Percentiles rank a stretch among this genome's conserved stretches.
phyloP scores from a whole-genome alignment of 441 rosid species.

The Eruca vesicaria region DNA sequence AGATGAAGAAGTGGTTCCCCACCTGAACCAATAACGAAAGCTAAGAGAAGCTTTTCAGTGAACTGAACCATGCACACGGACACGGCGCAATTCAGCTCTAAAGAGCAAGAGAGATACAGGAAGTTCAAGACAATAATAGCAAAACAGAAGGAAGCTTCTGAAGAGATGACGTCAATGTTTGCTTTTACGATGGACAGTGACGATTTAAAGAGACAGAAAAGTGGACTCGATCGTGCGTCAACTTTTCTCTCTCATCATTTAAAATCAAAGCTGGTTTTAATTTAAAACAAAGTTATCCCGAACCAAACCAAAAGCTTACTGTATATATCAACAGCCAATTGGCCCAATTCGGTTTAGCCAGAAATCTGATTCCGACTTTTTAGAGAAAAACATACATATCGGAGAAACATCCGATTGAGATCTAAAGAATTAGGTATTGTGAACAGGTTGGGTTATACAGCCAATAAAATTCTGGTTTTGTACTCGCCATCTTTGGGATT shows the following conservation, averaged over 20 bases:
- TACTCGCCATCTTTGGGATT: neutral
- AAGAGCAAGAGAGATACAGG: constrained; percentile 71
- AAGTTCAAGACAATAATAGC: constrained; percentile 56
- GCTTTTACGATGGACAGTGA: neutral
- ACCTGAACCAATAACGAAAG: constrained; percentile 82
- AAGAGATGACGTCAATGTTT: constrained; percentile 39
- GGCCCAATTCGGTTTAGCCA: neutral
- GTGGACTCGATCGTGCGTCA: no score
- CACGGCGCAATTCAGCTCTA: constrained; percentile 76
- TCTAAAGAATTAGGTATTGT: neutral
- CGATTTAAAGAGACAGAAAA: neutral
- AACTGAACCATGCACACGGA: constrained; percentile 59
- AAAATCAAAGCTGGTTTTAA: no score
- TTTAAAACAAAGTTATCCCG: neutral
- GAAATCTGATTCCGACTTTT: neutral
- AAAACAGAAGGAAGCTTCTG: constrained; percentile 60
- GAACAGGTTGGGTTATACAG: neutral
- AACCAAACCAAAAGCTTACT: neutral
- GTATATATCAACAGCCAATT: neutral
- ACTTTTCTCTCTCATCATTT: no score
- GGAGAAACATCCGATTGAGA: neutral
- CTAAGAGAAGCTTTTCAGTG: constrained; percentile 66
- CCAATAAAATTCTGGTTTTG: neutral
- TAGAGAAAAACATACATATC: neutral
- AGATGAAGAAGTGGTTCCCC: no score